These are phyloP conservation scores for Paraleonurus japonicus DNA, from an alignment of 257 asterid species.

Conservation along the genomic window DNA sequence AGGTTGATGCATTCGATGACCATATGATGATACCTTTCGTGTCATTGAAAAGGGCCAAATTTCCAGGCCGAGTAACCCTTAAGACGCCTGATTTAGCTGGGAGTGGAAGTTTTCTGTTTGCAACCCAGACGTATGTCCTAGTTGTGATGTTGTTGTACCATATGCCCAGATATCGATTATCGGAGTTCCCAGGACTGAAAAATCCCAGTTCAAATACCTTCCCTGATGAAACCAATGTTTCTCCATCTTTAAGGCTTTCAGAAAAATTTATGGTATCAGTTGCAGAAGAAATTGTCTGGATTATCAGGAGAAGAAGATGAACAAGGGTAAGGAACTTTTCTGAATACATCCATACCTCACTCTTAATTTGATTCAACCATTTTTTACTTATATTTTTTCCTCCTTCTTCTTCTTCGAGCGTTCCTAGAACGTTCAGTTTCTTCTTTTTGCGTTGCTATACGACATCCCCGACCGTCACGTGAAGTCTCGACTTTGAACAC, in stretches of 20 bases:
- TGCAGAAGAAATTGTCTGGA: neutral
- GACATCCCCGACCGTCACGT: no score
- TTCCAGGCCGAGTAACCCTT: neutral
- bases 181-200: neutral
- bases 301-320: neutral
- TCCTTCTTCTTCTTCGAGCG: neutral
- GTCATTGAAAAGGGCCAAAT: neutral
- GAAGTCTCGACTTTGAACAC: no score
- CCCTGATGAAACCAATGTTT: constrained; percentile 1
- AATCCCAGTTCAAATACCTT: constrained; percentile 11
- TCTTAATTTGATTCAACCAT: neutral
- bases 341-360: neutral
- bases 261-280: neutral
- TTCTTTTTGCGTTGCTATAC: neutral
- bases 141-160: neutral
- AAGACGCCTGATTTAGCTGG: neutral
- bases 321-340: neutral
- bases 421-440: neutral
- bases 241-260: neutral
- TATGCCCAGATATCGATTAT: neutral
- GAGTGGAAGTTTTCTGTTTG: constrained; percentile 7
- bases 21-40: neutral
- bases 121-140: constrained; percentile 4
- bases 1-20: neutral
- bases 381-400: neutral